Evolutionary conservation across 768 basidiomycete genomes (phyloP).

Genomic region (Chalciporus chontae): DNA sequence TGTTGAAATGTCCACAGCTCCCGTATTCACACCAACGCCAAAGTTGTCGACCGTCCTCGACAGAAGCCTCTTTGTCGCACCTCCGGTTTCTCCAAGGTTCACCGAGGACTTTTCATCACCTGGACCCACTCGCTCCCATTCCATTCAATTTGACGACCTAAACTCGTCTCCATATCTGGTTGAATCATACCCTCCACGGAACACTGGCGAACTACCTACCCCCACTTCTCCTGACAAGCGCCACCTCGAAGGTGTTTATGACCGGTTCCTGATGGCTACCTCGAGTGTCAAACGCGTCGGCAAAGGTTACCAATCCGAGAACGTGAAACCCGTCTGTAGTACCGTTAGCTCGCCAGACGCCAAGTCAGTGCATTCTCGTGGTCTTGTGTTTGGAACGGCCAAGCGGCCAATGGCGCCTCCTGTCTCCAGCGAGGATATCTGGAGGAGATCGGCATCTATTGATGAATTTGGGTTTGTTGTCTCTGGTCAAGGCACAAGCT

Average conservation of each 20-base stretch:
- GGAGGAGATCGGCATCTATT: slow-evolving; percentile 45
- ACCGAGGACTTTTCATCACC: slow-evolving; percentile 35
- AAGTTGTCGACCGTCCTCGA: slow-evolving; percentile 67
- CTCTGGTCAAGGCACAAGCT: slow-evolving; percentile 29
- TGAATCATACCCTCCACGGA: slow-evolving; percentile 58
- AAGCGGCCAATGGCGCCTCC: slow-evolving; percentile 67
- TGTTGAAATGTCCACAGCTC: slow-evolving; percentile 20
- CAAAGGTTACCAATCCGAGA: slow-evolving; percentile 77
- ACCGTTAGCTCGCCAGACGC: slow-evolving; percentile 16
- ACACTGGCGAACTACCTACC: slow-evolving; percentile 32
- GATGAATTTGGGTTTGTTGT: slow-evolving; percentile 65
- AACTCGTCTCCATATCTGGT: slow-evolving; percentile 61
- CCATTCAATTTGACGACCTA: slow-evolving; percentile 40
- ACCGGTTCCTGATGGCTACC: slow-evolving; percentile 79
- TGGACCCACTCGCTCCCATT: slow-evolving; percentile 9
- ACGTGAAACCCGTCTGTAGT: slow-evolving; percentile 41
- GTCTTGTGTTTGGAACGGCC: slow-evolving; percentile 29
- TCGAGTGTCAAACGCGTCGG: slow-evolving; percentile 77
- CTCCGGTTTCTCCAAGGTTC: slow-evolving; percentile 37
- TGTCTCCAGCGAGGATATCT: slow-evolving; percentile 61
- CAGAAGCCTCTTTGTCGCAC: slow-evolving; percentile 62
- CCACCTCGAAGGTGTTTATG: slow-evolving; percentile 72
- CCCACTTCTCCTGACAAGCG: slow-evolving; percentile 57
- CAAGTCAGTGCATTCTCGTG: slow-evolving; percentile 20
- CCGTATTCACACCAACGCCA: slow-evolving; percentile 40